Evolutionary conservation across 441 rosid species (phyloP), one percentile per base, ranked within the genome.

Genomic region (Jatropha multifida): DNA sequence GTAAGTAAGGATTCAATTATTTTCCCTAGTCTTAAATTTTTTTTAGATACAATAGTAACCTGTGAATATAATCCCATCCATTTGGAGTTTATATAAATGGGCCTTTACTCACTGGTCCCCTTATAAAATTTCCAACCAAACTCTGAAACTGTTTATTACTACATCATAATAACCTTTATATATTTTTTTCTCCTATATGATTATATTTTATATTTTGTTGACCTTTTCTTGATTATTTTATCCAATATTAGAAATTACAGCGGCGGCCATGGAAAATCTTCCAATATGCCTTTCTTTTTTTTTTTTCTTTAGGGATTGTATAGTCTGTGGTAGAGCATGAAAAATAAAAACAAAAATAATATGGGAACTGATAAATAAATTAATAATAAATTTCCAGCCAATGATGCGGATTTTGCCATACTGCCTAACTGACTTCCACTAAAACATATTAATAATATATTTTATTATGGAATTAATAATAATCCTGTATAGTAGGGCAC

Each of bases 381-480:
- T 32, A 32, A 7, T 26, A 9, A 32, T 54, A 51, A 42, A 23
- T 12, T 14, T 68, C 76, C 78, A 46, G 41, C 69, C 70, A 65
- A 27, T 52, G 51, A 2, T 52, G 46, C 56, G 26, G 51, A 20
- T 20, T 73, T 69, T 69, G 70, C 54, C 38, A 52, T 56, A 32
- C 76, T 48, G 76, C 72, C 65, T 14, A n/a, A n/a, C 70, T 55
- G 56, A 65, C 71, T 60, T 72, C 81, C 83, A 77, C 83, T 65
- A 58, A 11, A 26, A 18, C 26, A 72, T 63, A 23, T 20, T 13
- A 14, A 42, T 10, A 52, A 27, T 9, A 59, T 13, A 32, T n/a
- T 3, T 17, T 23, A 18, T 32, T 32, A 46, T 55, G 60, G 76
- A 44, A 17, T 27, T n/a, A 52, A 42, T 12, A n/a, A 41, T 49